These are phyloP conservation scores for Colletotrichum sp. DNA, from an alignment of 2,329 filamentous ascomycete genomes.

Conservation along the genomic window DNA sequence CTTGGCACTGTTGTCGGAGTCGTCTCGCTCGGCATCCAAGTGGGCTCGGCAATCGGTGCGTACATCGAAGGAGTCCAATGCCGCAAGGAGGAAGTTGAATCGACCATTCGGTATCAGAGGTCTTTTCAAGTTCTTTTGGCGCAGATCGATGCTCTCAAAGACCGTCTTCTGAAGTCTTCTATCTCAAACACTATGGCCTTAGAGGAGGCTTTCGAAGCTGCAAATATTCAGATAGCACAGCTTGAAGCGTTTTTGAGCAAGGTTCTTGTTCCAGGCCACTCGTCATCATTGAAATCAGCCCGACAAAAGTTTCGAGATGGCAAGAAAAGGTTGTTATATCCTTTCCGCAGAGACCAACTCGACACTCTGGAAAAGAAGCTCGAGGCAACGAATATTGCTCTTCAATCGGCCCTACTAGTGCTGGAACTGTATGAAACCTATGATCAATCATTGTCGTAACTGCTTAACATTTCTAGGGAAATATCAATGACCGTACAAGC, in stretches of 20 bases:
- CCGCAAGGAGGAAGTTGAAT: neutral
- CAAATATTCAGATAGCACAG: neutral
- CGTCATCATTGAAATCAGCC: too few species aligned
- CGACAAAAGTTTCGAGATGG: too few species aligned
- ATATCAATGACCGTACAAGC: neutral
- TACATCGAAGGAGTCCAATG: neutral
- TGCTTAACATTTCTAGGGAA: neutral
- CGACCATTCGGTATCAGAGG: neutral
- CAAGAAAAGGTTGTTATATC: neutral
- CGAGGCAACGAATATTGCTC: neutral
- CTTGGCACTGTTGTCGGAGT: neutral
- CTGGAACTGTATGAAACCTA: neutral
- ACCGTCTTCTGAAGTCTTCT: accelerated
- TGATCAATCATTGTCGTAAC: neutral
- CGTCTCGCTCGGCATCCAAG: neutral
- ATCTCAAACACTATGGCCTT: neutral
- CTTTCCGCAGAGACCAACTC: neutral
- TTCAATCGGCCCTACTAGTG: neutral
- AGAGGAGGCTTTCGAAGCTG: neutral
- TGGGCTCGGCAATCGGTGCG: neutral
- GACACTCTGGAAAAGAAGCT: neutral
- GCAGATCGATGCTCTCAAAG: neutral
- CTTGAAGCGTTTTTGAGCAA: neutral
- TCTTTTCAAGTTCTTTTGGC: neutral
- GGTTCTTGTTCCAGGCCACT: neutral